A percentile compares a stretch with the other conserved stretches of the same genome.
Conservation (phyloP, 768 basidiomycete species). For the Daedalea quercina region DNA sequence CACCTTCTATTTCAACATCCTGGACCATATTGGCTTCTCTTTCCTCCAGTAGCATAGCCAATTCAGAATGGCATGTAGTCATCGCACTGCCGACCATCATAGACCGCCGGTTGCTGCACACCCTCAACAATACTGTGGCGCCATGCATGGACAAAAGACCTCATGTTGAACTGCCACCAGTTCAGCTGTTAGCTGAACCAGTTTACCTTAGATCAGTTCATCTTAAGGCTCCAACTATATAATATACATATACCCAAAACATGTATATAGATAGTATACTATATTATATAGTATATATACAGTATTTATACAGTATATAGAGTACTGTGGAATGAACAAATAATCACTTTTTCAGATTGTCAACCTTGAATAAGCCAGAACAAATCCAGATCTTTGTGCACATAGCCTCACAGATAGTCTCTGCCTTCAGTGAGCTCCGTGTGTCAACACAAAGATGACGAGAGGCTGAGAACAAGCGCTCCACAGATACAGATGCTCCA, state of each 20-base stretch:
- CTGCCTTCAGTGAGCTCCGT: background rate
- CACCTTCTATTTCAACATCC: no score
- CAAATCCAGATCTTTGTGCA: constrained; percentile 1
- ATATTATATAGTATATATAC: constrained; percentile 2
- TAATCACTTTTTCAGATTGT: background rate
- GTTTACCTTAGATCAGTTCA: no score
- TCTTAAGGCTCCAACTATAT: constrained; percentile 7
- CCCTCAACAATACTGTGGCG: no score
- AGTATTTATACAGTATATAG: constrained; percentile 1
- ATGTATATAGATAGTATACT: background rate
- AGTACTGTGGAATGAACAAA: background rate
- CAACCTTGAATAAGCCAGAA: background rate
- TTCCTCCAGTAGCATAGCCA: no score
- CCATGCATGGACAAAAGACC: no score
- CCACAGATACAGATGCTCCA: constrained; percentile 2
- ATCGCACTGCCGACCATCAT: no score
- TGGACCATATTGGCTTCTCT: no score
- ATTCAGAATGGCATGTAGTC: no score
- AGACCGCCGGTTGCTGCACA: no score
- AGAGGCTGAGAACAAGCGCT: background rate
- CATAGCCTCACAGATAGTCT: constrained; percentile 3
- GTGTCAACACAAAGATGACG: constrained; percentile 2
- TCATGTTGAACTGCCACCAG: no score
- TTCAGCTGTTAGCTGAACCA: no score
- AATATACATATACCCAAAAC: background rate